Conservation (phyloP, 805 yeast genomes). For the Pichia insulana region DNA sequence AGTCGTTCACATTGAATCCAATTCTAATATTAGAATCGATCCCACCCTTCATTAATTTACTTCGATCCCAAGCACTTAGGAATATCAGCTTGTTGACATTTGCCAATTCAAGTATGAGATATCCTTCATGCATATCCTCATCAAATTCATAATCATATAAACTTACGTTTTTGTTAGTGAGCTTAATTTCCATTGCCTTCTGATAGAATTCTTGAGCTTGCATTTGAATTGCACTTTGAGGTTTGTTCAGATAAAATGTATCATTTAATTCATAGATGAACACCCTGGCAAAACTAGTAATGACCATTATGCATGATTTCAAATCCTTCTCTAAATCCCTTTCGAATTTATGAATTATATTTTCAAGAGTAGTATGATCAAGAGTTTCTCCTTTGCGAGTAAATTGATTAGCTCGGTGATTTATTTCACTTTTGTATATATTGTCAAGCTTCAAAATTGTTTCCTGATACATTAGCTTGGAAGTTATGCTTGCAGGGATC, state of each 20-base stretch:
- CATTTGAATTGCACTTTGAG: conserved; percentile 25
- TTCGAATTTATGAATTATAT: conserved; percentile 25
- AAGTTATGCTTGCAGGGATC: conserved; percentile 24
- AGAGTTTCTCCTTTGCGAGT: conserved; percentile 23
- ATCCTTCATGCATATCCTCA: conserved; percentile 48
- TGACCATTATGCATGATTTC: conserved; percentile 28
- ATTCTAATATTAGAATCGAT: conserved; percentile 26
- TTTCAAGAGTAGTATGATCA: conserved; percentile 25
- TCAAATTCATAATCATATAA: conserved; percentile 78
- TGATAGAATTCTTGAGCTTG: conserved; percentile 36
- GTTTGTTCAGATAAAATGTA: conserved; percentile 24
- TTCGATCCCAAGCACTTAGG: conserved; percentile 35
- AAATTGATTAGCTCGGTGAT: conserved; percentile 23
- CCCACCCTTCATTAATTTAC: conserved; percentile 26
- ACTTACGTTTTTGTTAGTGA: conserved; percentile 48
- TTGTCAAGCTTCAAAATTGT: conserved; percentile 27
- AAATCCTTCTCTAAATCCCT: conserved; percentile 23
- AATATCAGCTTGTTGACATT: conserved; percentile 51
- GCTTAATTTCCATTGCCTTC: conserved; percentile 31
- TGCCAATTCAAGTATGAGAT: conserved; percentile 53
- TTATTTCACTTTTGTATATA: conserved; percentile 27
- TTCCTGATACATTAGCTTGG: conserved; percentile 25
- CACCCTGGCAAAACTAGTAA: conserved; percentile 29
- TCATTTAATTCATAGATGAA: conserved; percentile 28
- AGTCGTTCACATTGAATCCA: conserved; percentile 36